Conservation (phyloP, 805 yeast genomes). For the Hermanozyma aechmeae region DNA sequence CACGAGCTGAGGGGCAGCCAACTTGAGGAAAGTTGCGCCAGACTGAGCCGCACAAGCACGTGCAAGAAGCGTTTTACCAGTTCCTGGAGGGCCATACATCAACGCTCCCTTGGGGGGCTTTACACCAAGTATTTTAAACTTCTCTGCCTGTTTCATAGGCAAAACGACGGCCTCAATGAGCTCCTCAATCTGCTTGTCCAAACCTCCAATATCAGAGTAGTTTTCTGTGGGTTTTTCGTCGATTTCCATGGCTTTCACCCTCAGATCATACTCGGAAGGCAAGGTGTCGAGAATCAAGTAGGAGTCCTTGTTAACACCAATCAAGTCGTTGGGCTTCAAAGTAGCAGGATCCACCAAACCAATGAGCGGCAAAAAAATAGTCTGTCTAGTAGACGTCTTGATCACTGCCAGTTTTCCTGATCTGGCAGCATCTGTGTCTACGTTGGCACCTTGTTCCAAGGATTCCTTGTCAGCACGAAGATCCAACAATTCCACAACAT, state of each 20-base stretch:
- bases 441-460: conserved; percentile 86
- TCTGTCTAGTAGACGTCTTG: conserved; percentile 95
- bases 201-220: conserved; percentile 94
- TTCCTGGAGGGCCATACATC: conserved; percentile 15
- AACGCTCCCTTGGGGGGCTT: conserved; percentile 15
- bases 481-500: conserved; percentile 89
- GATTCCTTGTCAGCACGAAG: conserved; percentile 79
- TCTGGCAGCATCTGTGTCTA: conserved; percentile 84
- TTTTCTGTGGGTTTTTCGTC: conserved; percentile 98
- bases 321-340: conserved; percentile 95
- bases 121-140: conserved; percentile 12
- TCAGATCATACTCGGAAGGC: conserved; percentile 94
- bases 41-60: conserved; percentile 14
- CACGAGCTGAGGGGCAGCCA: conserved; percentile 14
- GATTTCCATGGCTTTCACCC: conserved; percentile 99
- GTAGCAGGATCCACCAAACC: conserved; percentile 88
- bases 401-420: conserved; percentile 97
- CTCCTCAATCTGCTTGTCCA: conserved; percentile 40
- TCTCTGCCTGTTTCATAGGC: conserved; percentile 14
- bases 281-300: conserved; percentile 86
- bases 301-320: conserved; percentile 96
- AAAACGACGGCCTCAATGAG: conserved; percentile 14
- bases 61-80: conserved; percentile 14
- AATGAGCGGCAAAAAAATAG: conserved; percentile 90
- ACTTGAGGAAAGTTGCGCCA: conserved; percentile 13